Evolutionary conservation across 73 alveolate genomes (phyloP).

Genomic region (Paramecium sexaurelia): DNA sequence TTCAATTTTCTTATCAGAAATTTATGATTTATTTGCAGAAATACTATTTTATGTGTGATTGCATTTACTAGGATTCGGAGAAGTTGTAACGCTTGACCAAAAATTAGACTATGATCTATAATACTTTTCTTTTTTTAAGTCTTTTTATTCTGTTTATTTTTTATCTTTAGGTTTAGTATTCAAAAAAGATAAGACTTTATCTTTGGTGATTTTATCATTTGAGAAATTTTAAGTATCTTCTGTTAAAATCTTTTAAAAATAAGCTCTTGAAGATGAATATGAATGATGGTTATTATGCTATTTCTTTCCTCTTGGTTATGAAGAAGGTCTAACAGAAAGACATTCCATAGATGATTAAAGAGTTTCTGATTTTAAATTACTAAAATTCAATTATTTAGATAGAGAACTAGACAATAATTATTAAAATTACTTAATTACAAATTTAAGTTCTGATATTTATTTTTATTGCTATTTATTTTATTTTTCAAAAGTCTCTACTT

Average conservation of each 20-base stretch:
- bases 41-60: neutral
- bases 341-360: neutral
- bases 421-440: neutral
- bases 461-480: neutral
- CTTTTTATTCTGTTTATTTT: neutral
- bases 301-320: neutral
- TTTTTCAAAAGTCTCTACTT: neutral
- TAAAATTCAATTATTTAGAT: neutral
- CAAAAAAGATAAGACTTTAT: neutral
- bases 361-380: neutral
- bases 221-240: neutral
- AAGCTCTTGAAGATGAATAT: neutral
- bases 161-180: neutral
- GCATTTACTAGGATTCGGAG: neutral
- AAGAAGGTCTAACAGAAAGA: neutral
- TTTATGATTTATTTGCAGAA: neutral
- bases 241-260: neutral
- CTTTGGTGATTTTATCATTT: neutral
- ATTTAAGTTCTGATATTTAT: neutral
- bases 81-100: neutral
- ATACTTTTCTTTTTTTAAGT: neutral
- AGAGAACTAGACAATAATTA: neutral
- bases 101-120: neutral
- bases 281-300: neutral
- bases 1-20: neutral